Base-by-base conservation (phyloP, 495 filamentous ascomycete species). In the Neurospora sp. region DNA sequence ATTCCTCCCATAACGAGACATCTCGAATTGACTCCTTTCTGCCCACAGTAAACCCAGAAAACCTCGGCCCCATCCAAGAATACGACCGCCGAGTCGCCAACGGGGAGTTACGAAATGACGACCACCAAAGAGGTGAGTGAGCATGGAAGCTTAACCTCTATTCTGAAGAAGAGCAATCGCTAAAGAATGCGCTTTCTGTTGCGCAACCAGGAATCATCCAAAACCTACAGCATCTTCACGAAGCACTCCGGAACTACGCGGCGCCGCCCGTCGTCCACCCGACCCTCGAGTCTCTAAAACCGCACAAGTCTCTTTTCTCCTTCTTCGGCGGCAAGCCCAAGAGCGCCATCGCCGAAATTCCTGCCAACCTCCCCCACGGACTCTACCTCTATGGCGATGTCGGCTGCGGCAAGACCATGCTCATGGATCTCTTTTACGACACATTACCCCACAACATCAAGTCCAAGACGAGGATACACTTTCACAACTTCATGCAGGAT, bases 401-500 rank as follows among this genome's bases (percentile, higher is more conserved):
- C 10, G 96, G 96, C 31, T 95, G 93, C 78, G 96, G 96, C 61
- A 99, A 99, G 86, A 98, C 96, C 1, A 99, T 99, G 96, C 84
- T 99, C 75, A 98, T 99, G 96, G 96, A 99, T 78, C 85, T 99
- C 77, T 98, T 99, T 82, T 98, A 94, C 83, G 94, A 98, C 71
- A 97, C 95, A 1, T 83, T 99, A 70, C 96, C 96, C 5, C 77
- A 84, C 16, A 90, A 92, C 76, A 93, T 99, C 74, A 87, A 83
- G 72, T 88, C 89, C 48, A 98, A 97, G 85, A 96, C 91, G n/a
- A 88, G 96, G 18, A 97, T 98, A 75, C 96, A 99, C 84, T 99
- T 99, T 83, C 94, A 98, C 84, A 97, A 96, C 81, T 99, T 98
- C 86, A 99, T 99, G 95, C 96, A 99, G 82, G 93, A 97, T 82